Base-by-base conservation (phyloP, 345 rosid genomes). In the Bretschneidera sinensis region DNA sequence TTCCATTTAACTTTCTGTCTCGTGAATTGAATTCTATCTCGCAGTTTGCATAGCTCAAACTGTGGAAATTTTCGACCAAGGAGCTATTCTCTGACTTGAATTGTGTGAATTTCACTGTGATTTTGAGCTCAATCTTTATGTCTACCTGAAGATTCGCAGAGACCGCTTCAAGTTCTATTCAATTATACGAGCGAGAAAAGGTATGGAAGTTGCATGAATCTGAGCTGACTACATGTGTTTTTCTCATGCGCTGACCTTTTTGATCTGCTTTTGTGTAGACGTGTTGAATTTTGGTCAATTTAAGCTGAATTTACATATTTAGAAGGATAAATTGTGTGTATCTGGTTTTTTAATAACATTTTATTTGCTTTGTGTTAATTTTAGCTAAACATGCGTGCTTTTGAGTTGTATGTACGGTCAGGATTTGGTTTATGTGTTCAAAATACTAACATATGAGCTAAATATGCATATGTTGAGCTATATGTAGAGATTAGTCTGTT, bases 71-170 rank as follows among this genome's bases (percentile, higher is more conserved):
- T 14, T 54, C 52, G n/a, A 52, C 13, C 24, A n/a, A 43, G 45
- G 43, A 21, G 59, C 33, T 23, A 19, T 43, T 1, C 15, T 28
- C 16, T 17, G n/a, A 48, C 51, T 23, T 48, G 24, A 16, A 16
- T 62, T 22, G 65, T 19, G 50, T 33, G 56, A 17, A 24, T 31
- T n/a, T 62, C 49, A 24, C 48, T 52, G 55, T 10, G 31, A 61
- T 24, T 9, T 17, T 34, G 51, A 52, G 39, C 58, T 52, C 23
- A 6, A 35, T 31, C 17, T 51, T 11, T 62, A 21, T 51, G 19
- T 10, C 6, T 0, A 33, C 23, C 43, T 47, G 16, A 35, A 39
- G 49, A 51, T 62, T 47, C 21, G 23, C 50, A 17, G 45, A 5
- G 45, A 39, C 45, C 16, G 9, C 1, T 11, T 39, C 45, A 11